A percentile compares a stretch with the other conserved stretches of the same genome.
Evolutionary conservation across 345 rosid genomes (phyloP).

Genomic region (Lumnitzera racemosa): DNA sequence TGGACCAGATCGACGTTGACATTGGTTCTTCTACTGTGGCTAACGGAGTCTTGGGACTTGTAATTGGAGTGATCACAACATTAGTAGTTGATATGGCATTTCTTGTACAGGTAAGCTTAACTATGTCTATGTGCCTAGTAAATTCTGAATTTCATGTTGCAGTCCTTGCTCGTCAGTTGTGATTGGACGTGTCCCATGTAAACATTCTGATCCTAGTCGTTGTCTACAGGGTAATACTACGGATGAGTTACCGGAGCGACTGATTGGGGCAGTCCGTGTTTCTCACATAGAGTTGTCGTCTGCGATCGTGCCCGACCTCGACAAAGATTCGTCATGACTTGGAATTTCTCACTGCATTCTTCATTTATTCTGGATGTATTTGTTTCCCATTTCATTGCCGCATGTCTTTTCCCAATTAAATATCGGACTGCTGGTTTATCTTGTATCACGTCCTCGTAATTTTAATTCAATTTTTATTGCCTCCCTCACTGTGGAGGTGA

Average conservation of each 20-base stretch:
- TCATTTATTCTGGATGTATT: constrained; percentile 9
- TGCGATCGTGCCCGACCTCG: constrained; percentile 78
- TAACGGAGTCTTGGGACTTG: constrained; percentile 97
- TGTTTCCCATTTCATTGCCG: too few relatives aligned
- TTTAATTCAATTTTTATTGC: too few relatives aligned
- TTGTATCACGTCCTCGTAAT: too few relatives aligned
- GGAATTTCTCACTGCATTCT: constrained; percentile 7
- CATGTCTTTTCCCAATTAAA: background rate
- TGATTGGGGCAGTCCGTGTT: constrained; percentile 87
- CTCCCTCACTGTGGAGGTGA: too few relatives aligned
- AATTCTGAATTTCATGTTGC: background rate
- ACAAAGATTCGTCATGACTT: constrained; percentile 19
- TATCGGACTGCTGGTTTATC: too few relatives aligned
- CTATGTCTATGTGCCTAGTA: too few relatives aligned
- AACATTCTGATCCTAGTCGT: background rate
- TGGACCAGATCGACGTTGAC: constrained; percentile 79
- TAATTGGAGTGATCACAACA: constrained; percentile 81
- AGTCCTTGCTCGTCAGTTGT: background rate
- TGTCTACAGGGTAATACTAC: constrained; percentile 61
- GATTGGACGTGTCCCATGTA: background rate
- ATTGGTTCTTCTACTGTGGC: constrained; percentile 98
- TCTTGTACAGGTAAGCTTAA: constrained; percentile 69
- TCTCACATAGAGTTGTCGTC: constrained; percentile 87
- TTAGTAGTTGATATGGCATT: constrained; percentile 99
- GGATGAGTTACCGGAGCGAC: constrained; percentile 86